These are phyloP conservation scores for Artemisia tridentata DNA, from an alignment of 129 eudicot genomes.

Conservation along the genomic window DNA sequence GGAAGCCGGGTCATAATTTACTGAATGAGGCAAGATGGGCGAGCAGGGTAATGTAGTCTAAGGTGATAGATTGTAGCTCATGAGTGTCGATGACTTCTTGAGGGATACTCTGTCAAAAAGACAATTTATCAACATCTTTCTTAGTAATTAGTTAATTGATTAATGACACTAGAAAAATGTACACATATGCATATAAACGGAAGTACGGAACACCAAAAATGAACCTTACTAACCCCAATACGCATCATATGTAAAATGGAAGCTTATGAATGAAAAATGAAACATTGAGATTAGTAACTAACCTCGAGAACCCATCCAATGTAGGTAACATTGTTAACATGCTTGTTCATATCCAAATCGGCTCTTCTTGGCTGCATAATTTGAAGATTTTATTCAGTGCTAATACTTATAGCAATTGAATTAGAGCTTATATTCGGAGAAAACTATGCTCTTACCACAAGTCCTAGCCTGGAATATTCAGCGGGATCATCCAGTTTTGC, in stretches of 20 bases:
- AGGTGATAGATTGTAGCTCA: slow-evolving; percentile 80
- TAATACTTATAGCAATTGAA: slow-evolving; percentile 12
- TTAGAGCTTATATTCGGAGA: background rate
- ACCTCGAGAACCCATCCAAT: slow-evolving; percentile 97
- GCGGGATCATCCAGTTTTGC: slow-evolving; percentile 81
- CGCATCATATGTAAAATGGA: slow-evolving; percentile 1
- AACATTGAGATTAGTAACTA: slow-evolving; percentile 15
- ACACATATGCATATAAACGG: background rate
- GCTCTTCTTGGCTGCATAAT: slow-evolving; percentile 79
- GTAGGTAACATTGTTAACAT: slow-evolving; percentile 92
- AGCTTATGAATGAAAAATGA: background rate
- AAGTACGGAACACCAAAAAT: slow-evolving; percentile 12
- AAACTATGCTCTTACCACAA: slow-evolving; percentile 55
- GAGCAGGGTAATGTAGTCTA: too few relatives aligned
- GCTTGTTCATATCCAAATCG: slow-evolving; percentile 97
- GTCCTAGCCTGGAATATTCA: slow-evolving; percentile 54
- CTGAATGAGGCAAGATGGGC: too few relatives aligned
- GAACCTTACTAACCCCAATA: background rate
- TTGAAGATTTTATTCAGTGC: background rate
- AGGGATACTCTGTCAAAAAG: slow-evolving; percentile 68
- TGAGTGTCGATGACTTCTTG: slow-evolving; percentile 82
- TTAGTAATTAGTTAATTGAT: background rate
- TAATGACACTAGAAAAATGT: background rate
- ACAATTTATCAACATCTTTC: slow-evolving; percentile 3
- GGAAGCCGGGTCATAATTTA: too few relatives aligned